Evolutionary conservation across 805 yeast species (phyloP), one percentile per base, ranked within the genome.

Genomic region (Saccharomyces jurei): DNA sequence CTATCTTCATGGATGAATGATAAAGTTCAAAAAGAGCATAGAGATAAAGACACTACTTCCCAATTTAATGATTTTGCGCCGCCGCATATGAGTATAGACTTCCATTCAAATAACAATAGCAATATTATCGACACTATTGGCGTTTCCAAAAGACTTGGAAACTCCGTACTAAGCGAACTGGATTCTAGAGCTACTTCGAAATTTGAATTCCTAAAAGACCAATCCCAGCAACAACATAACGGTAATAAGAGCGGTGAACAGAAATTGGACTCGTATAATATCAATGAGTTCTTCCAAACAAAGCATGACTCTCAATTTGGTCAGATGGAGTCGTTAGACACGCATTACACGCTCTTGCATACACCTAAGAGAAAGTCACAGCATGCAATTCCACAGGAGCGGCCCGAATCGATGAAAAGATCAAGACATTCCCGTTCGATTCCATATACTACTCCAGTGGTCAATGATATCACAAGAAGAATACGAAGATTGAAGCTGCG

Each of bases 141-240:
- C 3, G 71, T 65, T 44, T 69, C 74, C 26, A 67, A 65, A 54
- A 63, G 63, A 50, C 56, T 71, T 47, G 72, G 74, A 21, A 63
- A 59, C 25, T 69, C 68, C 21, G 74, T 72, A 1, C 56, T 72
- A 4, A 54, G 62, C 41, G 75, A 72, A 56, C 54, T 72, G 47
- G 73, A 72, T 52, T 59, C 63, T 49, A 60, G 75, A 52, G 73
- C 74, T 8, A 62, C 60, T 31, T 55, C 31, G 47, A 65, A 60
- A 41, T 53, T 57, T 47, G 57, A 58, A 47, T 53, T 58, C 53
- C 49, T 55, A 36, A 55, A 54, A 41, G 52, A 49, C 17, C 52
- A 52, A 44, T 52, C 51, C 32, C 22, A 36, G 46, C 58, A 13
- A 49, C 51, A 22, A 32, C 27, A 29, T 29, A 21, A 47, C 36